A percentile compares a stretch with the other conserved stretches of the same genome.
These are phyloP conservation scores for Ascochyta clinopodiicola DNA, from an alignment of 2,329 filamentous ascomycete species.

Conservation along the genomic window DNA sequence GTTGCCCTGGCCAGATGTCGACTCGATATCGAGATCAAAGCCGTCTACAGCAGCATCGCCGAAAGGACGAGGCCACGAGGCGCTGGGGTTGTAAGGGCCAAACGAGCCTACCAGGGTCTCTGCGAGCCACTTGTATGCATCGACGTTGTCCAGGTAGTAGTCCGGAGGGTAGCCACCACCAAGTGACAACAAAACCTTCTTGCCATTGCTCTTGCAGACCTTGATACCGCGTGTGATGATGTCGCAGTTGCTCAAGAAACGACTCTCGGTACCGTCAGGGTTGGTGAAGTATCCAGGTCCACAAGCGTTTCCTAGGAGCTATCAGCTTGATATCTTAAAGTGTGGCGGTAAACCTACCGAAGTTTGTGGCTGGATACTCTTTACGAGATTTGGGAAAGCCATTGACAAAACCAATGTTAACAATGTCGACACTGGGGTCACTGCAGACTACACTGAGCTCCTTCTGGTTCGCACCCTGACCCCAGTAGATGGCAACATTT, in stretches of 20 bases:
- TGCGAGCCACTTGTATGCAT: conserved; percentile 55
- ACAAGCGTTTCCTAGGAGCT: conserved; percentile 53
- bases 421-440: conserved; percentile 60
- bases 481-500: conserved; percentile 63
- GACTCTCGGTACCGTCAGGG: conserved; percentile 47
- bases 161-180: conserved; percentile 51
- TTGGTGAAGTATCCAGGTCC: conserved; percentile 42
- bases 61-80: conserved; percentile 56
- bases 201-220: conserved; percentile 41
- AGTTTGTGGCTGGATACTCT: conserved; percentile 61
- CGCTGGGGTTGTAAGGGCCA: conserved; percentile 47
- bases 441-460: conserved; percentile 59
- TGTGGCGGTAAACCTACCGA: conserved; percentile 49
- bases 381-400: conserved; percentile 57
- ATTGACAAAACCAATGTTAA: conserved; percentile 64
- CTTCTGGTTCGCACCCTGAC: conserved; percentile 59
- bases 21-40: conserved; percentile 60
- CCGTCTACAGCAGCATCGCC: conserved; percentile 56
- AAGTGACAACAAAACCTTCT: conserved; percentile 54
- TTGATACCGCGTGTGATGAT: conserved; percentile 48
- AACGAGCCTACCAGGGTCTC: conserved; percentile 60
- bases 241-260: conserved; percentile 53
- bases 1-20: conserved; percentile 22
- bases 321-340: neutral
- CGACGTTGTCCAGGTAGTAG: conserved; percentile 53